Conservation (phyloP, 805 yeast genomes). For the Cyberlindnera subsufficiens region DNA sequence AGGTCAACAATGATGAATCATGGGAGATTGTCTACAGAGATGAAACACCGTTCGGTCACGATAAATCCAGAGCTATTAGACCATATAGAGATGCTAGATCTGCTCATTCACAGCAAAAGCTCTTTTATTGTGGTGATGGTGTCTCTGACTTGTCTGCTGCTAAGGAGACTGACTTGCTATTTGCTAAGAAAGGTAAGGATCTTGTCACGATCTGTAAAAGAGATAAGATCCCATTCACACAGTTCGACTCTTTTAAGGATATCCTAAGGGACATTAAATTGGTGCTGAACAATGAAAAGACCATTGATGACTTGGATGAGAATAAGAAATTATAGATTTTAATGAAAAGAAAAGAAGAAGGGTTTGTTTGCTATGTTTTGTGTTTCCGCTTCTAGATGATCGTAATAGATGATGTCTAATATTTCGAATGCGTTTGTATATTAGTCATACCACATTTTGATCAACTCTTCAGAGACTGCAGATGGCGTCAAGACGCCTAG, state of each 20-base stretch:
- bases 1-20: conserved; percentile 43
- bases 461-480: conserved; percentile 97
- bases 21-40: conserved; percentile 89
- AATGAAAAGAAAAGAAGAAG: too few species aligned
- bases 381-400: too few species aligned
- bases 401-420: too few species aligned
- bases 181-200: conserved; percentile 91
- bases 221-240: conserved; percentile 78
- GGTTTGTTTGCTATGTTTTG: too few species aligned
- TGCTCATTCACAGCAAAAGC: conserved; percentile 43
- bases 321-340: conserved; percentile 11
- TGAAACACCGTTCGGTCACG: conserved; percentile 89
- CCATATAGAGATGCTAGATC: conserved; percentile 27
- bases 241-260: conserved; percentile 71
- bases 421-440: background rate
- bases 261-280: conserved; percentile 57
- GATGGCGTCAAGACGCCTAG: conserved; percentile 95
- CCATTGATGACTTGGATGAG: conserved; percentile 30
- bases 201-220: conserved; percentile 77
- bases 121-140: conserved; percentile 97
- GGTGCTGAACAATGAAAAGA: conserved; percentile 41
- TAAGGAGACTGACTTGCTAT: conserved; percentile 85
- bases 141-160: conserved; percentile 95
- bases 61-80: conserved; percentile 78
- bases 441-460: conserved; percentile 94